These are phyloP conservation scores for Alternaria sp. DNA, from an alignment of 2,329 filamentous ascomycete genomes.

Conservation along the genomic window DNA sequence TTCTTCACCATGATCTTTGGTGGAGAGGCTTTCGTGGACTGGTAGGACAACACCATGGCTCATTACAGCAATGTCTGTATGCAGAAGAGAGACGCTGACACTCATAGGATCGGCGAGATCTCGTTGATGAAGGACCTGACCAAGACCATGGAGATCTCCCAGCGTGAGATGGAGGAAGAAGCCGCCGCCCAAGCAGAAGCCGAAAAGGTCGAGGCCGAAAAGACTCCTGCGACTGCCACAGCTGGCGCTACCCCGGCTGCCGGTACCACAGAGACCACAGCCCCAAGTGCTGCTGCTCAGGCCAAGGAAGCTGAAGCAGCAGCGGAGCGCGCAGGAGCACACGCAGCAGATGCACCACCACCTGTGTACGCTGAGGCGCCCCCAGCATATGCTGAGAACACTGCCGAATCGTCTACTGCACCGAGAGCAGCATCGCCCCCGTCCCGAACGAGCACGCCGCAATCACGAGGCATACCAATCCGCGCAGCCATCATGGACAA, in stretches of 20 bases:
- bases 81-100: slow-evolving; percentile 14
- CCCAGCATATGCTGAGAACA: slow-evolving; percentile 58
- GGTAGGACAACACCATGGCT: slow-evolving; percentile 53
- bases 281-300: slow-evolving; percentile 51
- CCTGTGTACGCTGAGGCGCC: slow-evolving; percentile 53
- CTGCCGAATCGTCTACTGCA: slow-evolving; percentile 40
- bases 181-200: slow-evolving; percentile 63
- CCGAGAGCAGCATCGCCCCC: slow-evolving; percentile 46
- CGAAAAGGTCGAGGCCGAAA: slow-evolving; percentile 32
- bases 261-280: slow-evolving; percentile 17
- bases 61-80: background rate
- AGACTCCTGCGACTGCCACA: slow-evolving; percentile 25
- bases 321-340: slow-evolving; percentile 51
- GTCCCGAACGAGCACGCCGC: slow-evolving; percentile 60
- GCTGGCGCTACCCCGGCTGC: slow-evolving; percentile 19
- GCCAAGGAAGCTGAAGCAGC: slow-evolving; percentile 54
- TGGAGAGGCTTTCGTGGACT: slow-evolving; percentile 92
- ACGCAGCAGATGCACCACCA: slow-evolving; percentile 38
- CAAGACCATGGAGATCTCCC: slow-evolving; percentile 97
- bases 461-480: slow-evolving; percentile 69
- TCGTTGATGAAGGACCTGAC: slow-evolving; percentile 98
- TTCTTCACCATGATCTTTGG: slow-evolving; percentile 99
- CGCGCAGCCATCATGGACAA: slow-evolving; percentile 89
- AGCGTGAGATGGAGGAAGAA: slow-evolving; percentile 79
- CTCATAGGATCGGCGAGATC: slow-evolving; percentile 85